phyloP scores from a whole-genome alignment of 208 protist genomes.

The Naegleria lovaniensis region DNA sequence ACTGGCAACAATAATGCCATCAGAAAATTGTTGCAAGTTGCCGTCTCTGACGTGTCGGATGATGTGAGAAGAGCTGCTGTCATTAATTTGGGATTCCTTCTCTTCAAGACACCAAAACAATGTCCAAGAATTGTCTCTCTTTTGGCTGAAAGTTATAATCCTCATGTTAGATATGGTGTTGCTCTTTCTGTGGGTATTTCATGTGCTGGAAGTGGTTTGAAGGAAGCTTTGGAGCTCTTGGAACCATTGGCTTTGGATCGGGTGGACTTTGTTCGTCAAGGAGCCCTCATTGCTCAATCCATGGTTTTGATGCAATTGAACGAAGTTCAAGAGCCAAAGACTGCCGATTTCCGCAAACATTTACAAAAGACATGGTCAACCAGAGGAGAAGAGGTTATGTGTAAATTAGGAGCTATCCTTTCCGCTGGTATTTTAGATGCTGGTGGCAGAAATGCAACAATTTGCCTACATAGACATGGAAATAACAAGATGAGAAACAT shows the following conservation, averaged over 20 bases:
- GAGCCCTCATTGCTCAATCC: slow-evolving; percentile 86
- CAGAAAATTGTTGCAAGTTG: slow-evolving; percentile 87
- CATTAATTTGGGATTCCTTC: slow-evolving; percentile 95
- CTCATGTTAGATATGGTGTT: slow-evolving; percentile 95
- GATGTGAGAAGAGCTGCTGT: slow-evolving; percentile 96
- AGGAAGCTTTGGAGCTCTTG: slow-evolving; percentile 84
- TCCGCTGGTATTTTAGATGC: slow-evolving; percentile 93
- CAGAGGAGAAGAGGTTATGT: slow-evolving; percentile 57
- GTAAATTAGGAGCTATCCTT: slow-evolving; percentile 94
- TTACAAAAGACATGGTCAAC: slow-evolving; percentile 49
- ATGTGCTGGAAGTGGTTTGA: slow-evolving; percentile 87
- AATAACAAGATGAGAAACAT: slow-evolving; percentile 87
- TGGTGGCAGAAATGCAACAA: slow-evolving; percentile 93
- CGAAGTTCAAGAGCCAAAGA: slow-evolving; percentile 70
- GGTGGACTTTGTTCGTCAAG: slow-evolving; percentile 95
- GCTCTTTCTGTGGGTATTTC: slow-evolving; percentile 93
- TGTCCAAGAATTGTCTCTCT: slow-evolving; percentile 70
- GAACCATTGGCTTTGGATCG: slow-evolving; percentile 84
- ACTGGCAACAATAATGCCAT: slow-evolving; percentile 87
- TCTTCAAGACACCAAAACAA: slow-evolving; percentile 84
- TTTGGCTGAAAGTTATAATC: slow-evolving; percentile 93
- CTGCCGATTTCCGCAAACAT: slow-evolving; percentile 72
- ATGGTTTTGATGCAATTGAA: slow-evolving; percentile 91
- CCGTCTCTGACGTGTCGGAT: slow-evolving; percentile 93
- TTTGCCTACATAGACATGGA: slow-evolving; percentile 80